Base-by-base conservation (phyloP, 2,329 filamentous ascomycete species). In the Colletotrichum sp. region DNA sequence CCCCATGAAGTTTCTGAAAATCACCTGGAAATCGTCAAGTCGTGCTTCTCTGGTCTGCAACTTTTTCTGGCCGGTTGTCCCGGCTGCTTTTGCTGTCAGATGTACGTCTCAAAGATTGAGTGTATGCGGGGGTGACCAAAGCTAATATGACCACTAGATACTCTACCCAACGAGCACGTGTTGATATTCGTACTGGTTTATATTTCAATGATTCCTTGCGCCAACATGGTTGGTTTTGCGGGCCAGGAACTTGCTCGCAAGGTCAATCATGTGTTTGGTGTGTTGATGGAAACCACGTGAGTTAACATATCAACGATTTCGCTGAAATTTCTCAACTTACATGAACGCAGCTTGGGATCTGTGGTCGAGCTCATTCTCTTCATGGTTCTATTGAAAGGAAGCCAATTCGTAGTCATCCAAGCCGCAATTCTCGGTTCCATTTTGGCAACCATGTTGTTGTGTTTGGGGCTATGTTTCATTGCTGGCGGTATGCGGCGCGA, bases 371-470 rank as follows among this genome's bases (percentile, higher is more conserved):
- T 97, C 72, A 91, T 97, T 62, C 86, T 97, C 34, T 97, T 97
- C 84, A 93, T 96, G 87, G 90, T 96, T 4, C 86, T 97, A 60
- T 88, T 97, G 6, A 83, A 82, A 13, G 83, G 87, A 3, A 78
- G 87, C 67, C 84, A 87, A 82, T 92, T 93, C 75, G 88, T 89
- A n/a, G 94, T 97, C 79, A 95, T 97, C 79, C 92, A 95, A 81
- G 94, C 94, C 69, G 95, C 95, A 30, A 96, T 97, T 71, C 86
- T 97, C 1, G 95, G 95, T 43, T 96, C 94, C 1, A 94, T 97
- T 60, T 84, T 98, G 39, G 95, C 95, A 15, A 97, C 95, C 36
- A 90, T 97, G 85, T 85, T 97, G 60, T 88, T 97, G 1, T 97
- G 95, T 79, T 85, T 97, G 30, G 95, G 95, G 0, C 81, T 93